phyloP scores from a whole-genome alignment of 2,329 filamentous ascomycete species.

The Metarhizium brunneum region DNA sequence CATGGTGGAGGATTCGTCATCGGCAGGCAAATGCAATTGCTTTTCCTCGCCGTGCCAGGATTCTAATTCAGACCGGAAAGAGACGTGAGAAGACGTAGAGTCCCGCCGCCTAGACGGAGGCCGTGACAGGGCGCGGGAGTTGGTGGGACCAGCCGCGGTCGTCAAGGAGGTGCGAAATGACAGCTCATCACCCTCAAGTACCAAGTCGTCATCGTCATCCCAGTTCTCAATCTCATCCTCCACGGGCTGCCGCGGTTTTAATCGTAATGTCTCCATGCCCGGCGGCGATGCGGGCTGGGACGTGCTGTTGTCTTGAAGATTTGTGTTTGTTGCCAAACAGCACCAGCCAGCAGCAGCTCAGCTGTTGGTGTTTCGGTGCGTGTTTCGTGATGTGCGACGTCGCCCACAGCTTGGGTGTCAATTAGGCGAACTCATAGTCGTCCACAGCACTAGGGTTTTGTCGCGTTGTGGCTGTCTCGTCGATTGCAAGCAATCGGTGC shows the following conservation, averaged over 20 bases:
- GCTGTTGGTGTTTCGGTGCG: background rate
- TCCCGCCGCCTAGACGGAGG: conserved; percentile 49
- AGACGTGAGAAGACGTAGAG: conserved; percentile 72
- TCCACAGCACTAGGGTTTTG: background rate
- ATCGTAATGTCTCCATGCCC: conserved; percentile 44
- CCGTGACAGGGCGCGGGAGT: conserved; percentile 5
- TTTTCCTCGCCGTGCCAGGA: conserved; percentile 71
- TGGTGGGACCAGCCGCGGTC: conserved; percentile 18
- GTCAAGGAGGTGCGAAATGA: conserved; percentile 42
- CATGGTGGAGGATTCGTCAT: conserved; percentile 74
- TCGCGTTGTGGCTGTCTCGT: background rate
- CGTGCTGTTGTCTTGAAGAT: conserved; percentile 1
- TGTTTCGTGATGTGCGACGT: background rate
- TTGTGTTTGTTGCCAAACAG: background rate
- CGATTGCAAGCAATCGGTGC: background rate
- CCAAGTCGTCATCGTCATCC: conserved; percentile 63
- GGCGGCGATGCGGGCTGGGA: conserved; percentile 7
- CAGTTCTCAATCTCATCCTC: conserved; percentile 63
- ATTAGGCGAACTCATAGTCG: conserved; percentile 14
- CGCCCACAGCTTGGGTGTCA: conserved; percentile 7
- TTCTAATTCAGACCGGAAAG: conserved; percentile 74
- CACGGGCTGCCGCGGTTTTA: conserved; percentile 44
- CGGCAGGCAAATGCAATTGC: conserved; percentile 74
- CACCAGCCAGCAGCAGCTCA: background rate
- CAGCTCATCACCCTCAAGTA: conserved; percentile 59